A percentile compares a stretch with the other conserved stretches of the same genome.
Evolutionary conservation across 1,284 basidiomycete species (phyloP).

Genomic region (Ceratobasidium sp.): DNA sequence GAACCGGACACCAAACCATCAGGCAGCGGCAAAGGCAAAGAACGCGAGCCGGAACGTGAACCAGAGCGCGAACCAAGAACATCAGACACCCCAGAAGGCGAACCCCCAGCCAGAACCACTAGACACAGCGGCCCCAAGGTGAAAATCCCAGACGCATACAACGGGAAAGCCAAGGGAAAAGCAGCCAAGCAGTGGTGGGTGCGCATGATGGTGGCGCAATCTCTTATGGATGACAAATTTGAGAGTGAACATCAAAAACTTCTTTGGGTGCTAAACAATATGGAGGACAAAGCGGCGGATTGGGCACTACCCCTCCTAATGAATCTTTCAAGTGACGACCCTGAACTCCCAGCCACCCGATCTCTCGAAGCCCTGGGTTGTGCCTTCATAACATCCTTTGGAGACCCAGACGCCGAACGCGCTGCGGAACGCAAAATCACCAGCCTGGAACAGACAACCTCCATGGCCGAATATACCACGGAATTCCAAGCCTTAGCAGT

Average conservation of each 20-base stretch:
- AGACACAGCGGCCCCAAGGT: neutral
- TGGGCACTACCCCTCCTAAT: conserved; percentile 1
- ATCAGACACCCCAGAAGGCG: neutral
- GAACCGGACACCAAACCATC: neutral
- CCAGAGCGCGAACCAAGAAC: too few species aligned
- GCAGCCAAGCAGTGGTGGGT: conserved; percentile 10
- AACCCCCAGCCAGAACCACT: too few species aligned
- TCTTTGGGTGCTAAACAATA: conserved; percentile 2
- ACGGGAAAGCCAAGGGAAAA: neutral
- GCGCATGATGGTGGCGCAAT: neutral
- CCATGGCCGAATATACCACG: neutral
- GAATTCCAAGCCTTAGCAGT: neutral
- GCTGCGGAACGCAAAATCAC: conserved; percentile 1
- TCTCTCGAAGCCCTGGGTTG: neutral
- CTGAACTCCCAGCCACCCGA: neutral
- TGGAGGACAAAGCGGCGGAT: neutral
- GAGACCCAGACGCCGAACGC: conserved; percentile 2
- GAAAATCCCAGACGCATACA: neutral
- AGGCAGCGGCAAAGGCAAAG: neutral
- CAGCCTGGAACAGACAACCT: neutral
- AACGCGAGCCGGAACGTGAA: too few species aligned
- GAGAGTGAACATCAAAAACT: neutral
- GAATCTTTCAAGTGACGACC: neutral
- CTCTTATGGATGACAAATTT: too few species aligned
- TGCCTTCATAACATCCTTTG: neutral